Percentiles rank a stretch among this genome's conserved stretches.
Conservation (phyloP, 805 yeast genomes). For the Yamadazyma philogaea region DNA sequence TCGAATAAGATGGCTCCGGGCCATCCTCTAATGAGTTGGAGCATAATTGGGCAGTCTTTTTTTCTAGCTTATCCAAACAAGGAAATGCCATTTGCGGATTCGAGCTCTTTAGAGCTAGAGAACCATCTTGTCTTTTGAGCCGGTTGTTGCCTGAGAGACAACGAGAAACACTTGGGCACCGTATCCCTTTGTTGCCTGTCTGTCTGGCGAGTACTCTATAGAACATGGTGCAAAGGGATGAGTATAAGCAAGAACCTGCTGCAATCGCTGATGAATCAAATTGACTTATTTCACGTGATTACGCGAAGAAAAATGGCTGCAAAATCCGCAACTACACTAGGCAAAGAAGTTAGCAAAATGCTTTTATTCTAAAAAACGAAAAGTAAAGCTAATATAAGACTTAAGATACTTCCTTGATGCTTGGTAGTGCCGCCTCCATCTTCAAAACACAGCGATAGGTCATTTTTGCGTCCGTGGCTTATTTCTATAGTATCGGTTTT, state of each 20-base stretch:
- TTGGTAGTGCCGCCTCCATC: neutral
- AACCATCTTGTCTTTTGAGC: neutral
- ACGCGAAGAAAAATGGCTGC: slow-evolving; percentile 5
- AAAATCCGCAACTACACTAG: neutral
- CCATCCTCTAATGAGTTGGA: slow-evolving; percentile 53
- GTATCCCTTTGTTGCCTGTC: neutral
- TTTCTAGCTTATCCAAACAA: slow-evolving; percentile 75
- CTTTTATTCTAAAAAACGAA: neutral
- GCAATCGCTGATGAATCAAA: neutral
- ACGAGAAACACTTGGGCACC: neutral
- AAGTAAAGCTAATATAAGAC: neutral
- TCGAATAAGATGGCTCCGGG: slow-evolving; percentile 83
- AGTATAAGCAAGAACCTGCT: neutral
- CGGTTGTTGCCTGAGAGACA: neutral
- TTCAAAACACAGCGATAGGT: neutral
- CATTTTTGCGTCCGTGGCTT: neutral
- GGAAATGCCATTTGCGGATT: slow-evolving; percentile 77
- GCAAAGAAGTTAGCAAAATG: neutral
- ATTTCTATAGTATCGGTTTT: neutral
- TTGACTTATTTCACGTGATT: slow-evolving; percentile 11
- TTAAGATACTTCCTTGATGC: neutral
- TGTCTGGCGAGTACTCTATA: neutral
- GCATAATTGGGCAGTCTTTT: slow-evolving; percentile 39
- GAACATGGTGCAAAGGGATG: neutral
- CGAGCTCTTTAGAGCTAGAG: slow-evolving; percentile 23